phyloP scores from a whole-genome alignment of 1,284 basidiomycete species.

The Ganoderma sp. region DNA sequence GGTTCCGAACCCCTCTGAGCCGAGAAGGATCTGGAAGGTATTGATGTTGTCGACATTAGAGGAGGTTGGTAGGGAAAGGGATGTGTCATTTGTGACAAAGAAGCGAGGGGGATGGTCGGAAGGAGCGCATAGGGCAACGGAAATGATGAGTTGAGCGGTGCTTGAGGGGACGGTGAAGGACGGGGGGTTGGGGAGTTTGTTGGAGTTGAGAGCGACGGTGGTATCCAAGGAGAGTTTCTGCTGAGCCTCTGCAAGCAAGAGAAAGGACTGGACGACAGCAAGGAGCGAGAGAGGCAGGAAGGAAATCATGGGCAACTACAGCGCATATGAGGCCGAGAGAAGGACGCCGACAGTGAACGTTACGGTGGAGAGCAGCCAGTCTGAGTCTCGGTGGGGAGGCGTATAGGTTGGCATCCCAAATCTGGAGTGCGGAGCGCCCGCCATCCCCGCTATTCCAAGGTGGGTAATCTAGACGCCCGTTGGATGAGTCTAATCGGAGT shows the following conservation, averaged over 20 bases:
- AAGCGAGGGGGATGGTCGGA: slow-evolving; percentile 50
- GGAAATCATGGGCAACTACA: neutral
- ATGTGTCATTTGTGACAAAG: slow-evolving; percentile 61
- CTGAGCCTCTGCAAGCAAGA: slow-evolving; percentile 32
- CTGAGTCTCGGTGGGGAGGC: neutral
- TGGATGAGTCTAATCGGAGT: neutral
- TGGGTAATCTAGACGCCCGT: slow-evolving; percentile 5
- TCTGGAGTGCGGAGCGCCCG: neutral
- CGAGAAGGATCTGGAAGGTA: slow-evolving; percentile 56
- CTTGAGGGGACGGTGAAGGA: slow-evolving; percentile 44
- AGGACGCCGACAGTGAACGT: neutral
- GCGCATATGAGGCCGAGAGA: neutral
- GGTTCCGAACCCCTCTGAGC: slow-evolving; percentile 58
- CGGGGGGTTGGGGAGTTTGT: slow-evolving; percentile 32
- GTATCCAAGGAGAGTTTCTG: slow-evolving; percentile 32
- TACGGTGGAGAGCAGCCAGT: neutral
- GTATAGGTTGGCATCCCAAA: neutral
- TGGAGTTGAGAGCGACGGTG: slow-evolving; percentile 29
- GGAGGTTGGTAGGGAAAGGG: slow-evolving; percentile 47
- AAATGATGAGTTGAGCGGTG: slow-evolving; percentile 54
- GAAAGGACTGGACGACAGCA: slow-evolving; percentile 32
- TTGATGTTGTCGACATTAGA: slow-evolving; percentile 46
- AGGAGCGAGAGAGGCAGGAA: slow-evolving; percentile 34
- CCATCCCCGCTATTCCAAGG: too few relatives aligned
- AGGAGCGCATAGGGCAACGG: slow-evolving; percentile 61